These are phyloP conservation scores for Aspergillus terreus DNA, from an alignment of 2,329 filamentous ascomycete species.

Conservation along the genomic window DNA sequence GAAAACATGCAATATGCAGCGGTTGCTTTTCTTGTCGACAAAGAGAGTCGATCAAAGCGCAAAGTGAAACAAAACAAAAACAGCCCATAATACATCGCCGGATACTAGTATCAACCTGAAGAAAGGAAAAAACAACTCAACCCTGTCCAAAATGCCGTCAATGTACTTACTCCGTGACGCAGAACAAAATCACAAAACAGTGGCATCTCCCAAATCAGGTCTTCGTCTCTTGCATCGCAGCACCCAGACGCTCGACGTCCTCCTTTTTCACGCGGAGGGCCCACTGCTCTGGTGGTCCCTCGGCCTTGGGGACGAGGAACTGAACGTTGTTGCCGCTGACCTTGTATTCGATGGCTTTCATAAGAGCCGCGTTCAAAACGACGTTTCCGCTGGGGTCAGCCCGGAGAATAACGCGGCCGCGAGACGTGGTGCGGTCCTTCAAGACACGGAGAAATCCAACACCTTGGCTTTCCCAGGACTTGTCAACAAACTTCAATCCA, in stretches of 20 bases:
- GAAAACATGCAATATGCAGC: not conserved
- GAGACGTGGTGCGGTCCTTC: slow-evolving; percentile 66
- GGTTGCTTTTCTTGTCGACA: not conserved
- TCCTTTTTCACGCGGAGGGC: slow-evolving; percentile 62
- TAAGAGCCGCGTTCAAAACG: slow-evolving; percentile 65
- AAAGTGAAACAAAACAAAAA: slow-evolving; percentile 4
- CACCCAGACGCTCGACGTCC: slow-evolving; percentile 10
- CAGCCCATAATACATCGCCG: slow-evolving; percentile 16
- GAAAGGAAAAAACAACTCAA: slow-evolving; percentile 2
- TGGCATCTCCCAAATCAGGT: slow-evolving; percentile 6
- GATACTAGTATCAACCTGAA: slow-evolving; percentile 3
- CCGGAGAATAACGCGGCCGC: slow-evolving; percentile 66
- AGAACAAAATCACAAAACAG: not conserved
- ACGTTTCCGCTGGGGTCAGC: slow-evolving; percentile 72
- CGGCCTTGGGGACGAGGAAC: slow-evolving; percentile 50
- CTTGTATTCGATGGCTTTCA: slow-evolving; percentile 62
- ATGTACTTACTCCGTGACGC: slow-evolving; percentile 12
- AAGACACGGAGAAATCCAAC: slow-evolving; percentile 69
- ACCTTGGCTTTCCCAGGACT: slow-evolving; percentile 65
- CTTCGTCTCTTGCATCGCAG: slow-evolving; percentile 20
- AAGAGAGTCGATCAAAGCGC: not conserved
- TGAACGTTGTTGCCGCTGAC: slow-evolving; percentile 46
- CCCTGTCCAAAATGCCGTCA: slow-evolving; percentile 10
- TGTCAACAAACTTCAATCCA: slow-evolving; percentile 57
- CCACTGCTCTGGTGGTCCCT: slow-evolving; percentile 64